Percentiles rank a stretch among this genome's conserved stretches.
phyloP scores from a whole-genome alignment of 2,329 filamentous ascomycete genomes.

The Ceratocystis colombiana region DNA sequence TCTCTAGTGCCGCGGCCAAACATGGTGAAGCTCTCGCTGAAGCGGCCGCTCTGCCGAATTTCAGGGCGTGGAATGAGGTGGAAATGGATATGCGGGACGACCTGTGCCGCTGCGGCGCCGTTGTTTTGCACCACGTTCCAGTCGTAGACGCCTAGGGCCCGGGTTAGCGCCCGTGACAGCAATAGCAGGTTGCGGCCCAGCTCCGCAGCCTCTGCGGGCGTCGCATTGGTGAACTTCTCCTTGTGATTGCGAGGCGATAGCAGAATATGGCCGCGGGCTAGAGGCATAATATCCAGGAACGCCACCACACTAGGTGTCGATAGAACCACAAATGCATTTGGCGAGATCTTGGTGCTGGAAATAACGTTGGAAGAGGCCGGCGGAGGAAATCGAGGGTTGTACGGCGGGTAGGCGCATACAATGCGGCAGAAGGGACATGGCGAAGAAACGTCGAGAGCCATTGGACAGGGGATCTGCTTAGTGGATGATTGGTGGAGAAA shows the following conservation, averaged over 20 bases:
- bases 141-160: constrained; percentile 61
- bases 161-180: constrained; percentile 59
- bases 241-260: constrained; percentile 69
- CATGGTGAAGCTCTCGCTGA: constrained; percentile 65
- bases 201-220: constrained; percentile 50
- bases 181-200: constrained; percentile 60
- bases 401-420: constrained; percentile 40
- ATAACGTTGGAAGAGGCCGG: constrained; percentile 29
- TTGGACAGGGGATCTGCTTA: not conserved
- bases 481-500: not conserved
- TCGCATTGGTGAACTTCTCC: constrained; percentile 59
- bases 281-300: constrained; percentile 87
- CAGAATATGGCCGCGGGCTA: constrained; percentile 72
- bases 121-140: constrained; percentile 99
- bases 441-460: not conserved
- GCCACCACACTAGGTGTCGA: constrained; percentile 69
- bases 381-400: constrained; percentile 38
- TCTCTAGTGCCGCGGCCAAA: constrained; percentile 64
- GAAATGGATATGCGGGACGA: constrained; percentile 88
- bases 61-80: constrained; percentile 83
- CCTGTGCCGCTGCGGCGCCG: constrained; percentile 77
- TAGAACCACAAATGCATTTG: constrained; percentile 56
- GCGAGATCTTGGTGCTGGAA: constrained; percentile 33
- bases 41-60: constrained; percentile 43
- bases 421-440: constrained; percentile 56